A percentile compares a stretch with the other conserved stretches of the same genome.
Conservation (phyloP, 2,329 filamentous ascomycete genomes). For the Teratosphaeria pseudoeucalypti region DNA sequence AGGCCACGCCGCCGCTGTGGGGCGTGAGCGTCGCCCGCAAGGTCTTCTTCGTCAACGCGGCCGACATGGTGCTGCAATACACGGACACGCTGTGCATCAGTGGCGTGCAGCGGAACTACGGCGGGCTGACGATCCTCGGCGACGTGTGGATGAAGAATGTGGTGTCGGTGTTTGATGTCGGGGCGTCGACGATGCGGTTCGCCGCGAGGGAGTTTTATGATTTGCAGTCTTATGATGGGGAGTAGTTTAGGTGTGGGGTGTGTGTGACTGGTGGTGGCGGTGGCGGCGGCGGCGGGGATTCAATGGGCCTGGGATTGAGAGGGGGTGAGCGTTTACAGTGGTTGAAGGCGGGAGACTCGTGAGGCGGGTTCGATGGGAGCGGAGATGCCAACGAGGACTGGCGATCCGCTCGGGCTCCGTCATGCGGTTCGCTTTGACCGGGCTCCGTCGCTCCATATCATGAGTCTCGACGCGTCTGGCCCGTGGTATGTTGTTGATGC, state of each 20-base stretch:
- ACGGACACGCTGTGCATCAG: conserved; percentile 21
- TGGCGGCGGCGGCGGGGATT: too few species aligned
- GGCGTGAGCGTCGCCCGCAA: conserved; percentile 31
- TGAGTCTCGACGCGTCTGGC: too few species aligned
- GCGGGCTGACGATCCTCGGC: conserved; percentile 33
- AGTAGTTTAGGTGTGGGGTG: neutral
- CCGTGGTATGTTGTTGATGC: too few species aligned
- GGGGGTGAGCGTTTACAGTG: too few species aligned
- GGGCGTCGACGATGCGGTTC: conserved; percentile 38
- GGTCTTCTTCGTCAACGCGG: conserved; percentile 22
- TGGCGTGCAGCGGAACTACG: conserved; percentile 23
- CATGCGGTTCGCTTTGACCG: too few species aligned
- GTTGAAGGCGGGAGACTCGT: too few species aligned
- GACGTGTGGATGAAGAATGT: conserved; percentile 42
- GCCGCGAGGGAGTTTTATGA: conserved; percentile 25
- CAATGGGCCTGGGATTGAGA: too few species aligned
- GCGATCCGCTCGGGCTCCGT: too few species aligned
- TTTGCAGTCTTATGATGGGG: conserved; percentile 1
- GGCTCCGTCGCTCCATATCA: too few species aligned
- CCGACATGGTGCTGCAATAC: conserved; percentile 20
- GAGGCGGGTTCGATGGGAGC: too few species aligned
- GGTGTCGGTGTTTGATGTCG: conserved; percentile 42
- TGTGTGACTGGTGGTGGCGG: too few species aligned
- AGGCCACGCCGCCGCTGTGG: conserved; percentile 31
- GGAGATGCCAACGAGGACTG: too few species aligned